Evolutionary conservation across 1,139 yeast species (phyloP).

Genomic region (Hansenula sp.): DNA sequence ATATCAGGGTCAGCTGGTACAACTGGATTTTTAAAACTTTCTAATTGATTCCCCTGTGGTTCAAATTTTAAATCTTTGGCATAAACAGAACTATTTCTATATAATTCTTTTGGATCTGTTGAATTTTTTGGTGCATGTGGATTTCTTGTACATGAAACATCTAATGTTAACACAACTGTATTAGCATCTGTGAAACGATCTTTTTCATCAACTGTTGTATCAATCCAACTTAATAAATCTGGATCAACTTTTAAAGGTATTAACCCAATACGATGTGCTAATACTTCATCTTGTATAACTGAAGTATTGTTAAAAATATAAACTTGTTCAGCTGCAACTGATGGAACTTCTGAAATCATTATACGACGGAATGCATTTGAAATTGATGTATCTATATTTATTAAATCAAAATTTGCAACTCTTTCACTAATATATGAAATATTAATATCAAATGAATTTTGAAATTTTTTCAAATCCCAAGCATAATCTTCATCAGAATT

Average conservation of each 20-base stretch:
- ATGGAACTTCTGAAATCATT: constrained; percentile 94
- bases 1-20: constrained; percentile 84
- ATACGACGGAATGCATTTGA: constrained; percentile 97
- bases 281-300: constrained; percentile 93
- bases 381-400: constrained; percentile 83
- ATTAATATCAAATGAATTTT: constrained; percentile 61
- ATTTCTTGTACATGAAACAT: constrained; percentile 79
- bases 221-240: constrained; percentile 79
- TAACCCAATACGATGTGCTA: constrained; percentile 91
- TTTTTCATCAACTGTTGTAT: constrained; percentile 54
- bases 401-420: constrained; percentile 80
- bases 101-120: constrained; percentile 79
- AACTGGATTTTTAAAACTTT: constrained; percentile 63
- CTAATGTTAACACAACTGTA: constrained; percentile 78
- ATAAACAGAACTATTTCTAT: constrained; percentile 79
- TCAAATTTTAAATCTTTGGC: constrained; percentile 86
- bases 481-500: constrained; percentile 55
- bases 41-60: constrained; percentile 86
- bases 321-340: constrained; percentile 91
- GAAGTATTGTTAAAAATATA: constrained; percentile 92
- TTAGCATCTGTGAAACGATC: constrained; percentile 80
- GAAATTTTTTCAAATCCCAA: constrained; percentile 85
- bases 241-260: constrained; percentile 91
- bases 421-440: constrained; percentile 63
- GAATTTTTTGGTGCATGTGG: constrained; percentile 77